phyloP scores from a whole-genome alignment of 768 basidiomycete genomes.

The Termitomyces sp. region DNA sequence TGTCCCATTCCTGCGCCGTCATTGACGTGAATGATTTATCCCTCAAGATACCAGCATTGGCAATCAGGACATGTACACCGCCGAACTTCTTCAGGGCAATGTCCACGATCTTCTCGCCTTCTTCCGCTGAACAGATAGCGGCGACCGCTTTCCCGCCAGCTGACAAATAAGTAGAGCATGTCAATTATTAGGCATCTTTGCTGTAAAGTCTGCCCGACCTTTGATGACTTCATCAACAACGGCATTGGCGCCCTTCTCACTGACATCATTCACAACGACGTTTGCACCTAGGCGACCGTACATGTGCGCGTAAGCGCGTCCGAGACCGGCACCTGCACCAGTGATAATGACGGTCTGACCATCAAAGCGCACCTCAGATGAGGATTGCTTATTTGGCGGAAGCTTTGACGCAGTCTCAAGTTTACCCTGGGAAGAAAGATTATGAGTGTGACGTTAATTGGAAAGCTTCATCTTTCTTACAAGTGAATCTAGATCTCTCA shows the following conservation, averaged over 20 bases:
- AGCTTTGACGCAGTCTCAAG: slow-evolving; percentile 61
- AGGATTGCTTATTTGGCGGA: slow-evolving; percentile 63
- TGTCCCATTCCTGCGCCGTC: slow-evolving; percentile 92
- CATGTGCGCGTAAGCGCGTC: slow-evolving; percentile 88
- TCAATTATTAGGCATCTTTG: background rate
- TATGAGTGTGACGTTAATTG: background rate
- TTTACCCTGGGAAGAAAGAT: slow-evolving; percentile 31
- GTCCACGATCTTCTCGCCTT: slow-evolving; percentile 87
- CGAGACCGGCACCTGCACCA: slow-evolving; percentile 92
- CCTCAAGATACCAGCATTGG: slow-evolving; percentile 91
- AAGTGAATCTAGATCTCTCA: slow-evolving; percentile 57
- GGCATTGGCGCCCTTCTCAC: slow-evolving; percentile 71
- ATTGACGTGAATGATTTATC: slow-evolving; percentile 91
- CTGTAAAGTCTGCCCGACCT: slow-evolving; percentile 35
- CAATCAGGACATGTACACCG: slow-evolving; percentile 78
- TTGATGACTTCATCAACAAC: slow-evolving; percentile 86
- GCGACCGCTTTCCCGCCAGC: slow-evolving; percentile 87
- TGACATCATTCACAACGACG: slow-evolving; percentile 94
- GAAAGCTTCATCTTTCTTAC: slow-evolving; percentile 24
- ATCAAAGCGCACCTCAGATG: slow-evolving; percentile 72
- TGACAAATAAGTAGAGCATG: slow-evolving; percentile 19
- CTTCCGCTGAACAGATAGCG: slow-evolving; percentile 84
- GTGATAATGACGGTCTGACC: slow-evolving; percentile 92
- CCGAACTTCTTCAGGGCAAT: slow-evolving; percentile 85
- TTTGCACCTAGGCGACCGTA: slow-evolving; percentile 92